Evolutionary conservation across 345 rosid species (phyloP), one percentile per base, ranked within the genome.

Genomic region (Gossypium raimondii): DNA sequence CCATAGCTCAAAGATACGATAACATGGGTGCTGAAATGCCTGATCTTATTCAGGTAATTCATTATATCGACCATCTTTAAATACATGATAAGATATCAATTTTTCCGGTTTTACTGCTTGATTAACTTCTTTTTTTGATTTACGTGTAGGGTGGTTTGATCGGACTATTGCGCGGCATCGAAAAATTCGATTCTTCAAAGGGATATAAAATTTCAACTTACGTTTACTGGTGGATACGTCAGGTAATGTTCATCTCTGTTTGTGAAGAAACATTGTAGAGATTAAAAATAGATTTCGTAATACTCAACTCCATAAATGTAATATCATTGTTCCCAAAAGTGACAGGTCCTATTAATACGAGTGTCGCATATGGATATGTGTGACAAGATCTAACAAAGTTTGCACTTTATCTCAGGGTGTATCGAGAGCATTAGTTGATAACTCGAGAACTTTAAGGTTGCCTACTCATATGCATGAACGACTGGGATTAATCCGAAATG

Each of bases 391-490:
- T 75, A 75, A 73, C 70, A 38, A 72, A 9, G 38, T 41, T 69
- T 29, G 7, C 48, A 47, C 73, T 74, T 69, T 79, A 7, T 72
- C 52, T 38, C 84, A 94, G 97, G 98, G 98, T 74, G 93, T 94
- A 77, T 84, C 92, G 44, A 90, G 87, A 85, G 93, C 94, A 57
- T 84, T 94, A 80, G 92, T 90, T 75, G 97, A 92, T 72, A 90
- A 86, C 71, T 89, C 97, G 57, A 89, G 90, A 86, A 90, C 90
- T 20, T 87, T 92, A 73, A 87, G 97, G 85, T 80, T 94, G 79
- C 98, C 98, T 9, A 85, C 86, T 75, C 87, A 94, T 85, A 69
- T 94, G 64, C 97, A 89, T 58, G 98, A 86, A 79, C 86, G 98
- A 81, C 82, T 94, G 8, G 90, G 97, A 72, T 75, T 90, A 55